These are phyloP conservation scores for Mortierella polycephala DNA, from an alignment of 371 early-diverging fungal genomes.

Conservation along the genomic window DNA sequence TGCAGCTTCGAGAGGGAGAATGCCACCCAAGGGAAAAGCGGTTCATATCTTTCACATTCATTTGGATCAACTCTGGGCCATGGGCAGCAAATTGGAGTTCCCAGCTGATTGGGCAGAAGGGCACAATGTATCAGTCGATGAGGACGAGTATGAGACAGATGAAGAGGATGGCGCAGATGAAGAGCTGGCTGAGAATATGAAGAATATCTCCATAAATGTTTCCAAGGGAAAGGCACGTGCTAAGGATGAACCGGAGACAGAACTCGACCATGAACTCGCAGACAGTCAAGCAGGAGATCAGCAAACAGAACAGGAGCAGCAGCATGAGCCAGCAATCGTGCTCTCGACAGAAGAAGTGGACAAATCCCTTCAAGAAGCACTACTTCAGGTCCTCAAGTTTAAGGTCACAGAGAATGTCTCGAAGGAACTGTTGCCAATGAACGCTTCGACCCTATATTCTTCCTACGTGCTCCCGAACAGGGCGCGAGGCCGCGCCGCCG, in stretches of 20 bases:
- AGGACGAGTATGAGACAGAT: conserved; percentile 19
- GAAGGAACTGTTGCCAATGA: conserved; percentile 65
- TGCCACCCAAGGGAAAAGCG: conserved; percentile 78
- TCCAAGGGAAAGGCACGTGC: conserved; percentile 15
- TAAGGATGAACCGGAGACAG: not conserved
- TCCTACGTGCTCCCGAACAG: conserved; percentile 71
- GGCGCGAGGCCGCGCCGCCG: conserved; percentile 61
- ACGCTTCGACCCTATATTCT: conserved; percentile 72
- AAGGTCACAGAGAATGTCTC: conserved; percentile 66
- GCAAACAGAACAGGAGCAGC: conserved; percentile 32
- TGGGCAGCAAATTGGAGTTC: conserved; percentile 68
- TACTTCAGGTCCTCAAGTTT: conserved; percentile 71
- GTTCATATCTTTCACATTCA: conserved; percentile 75
- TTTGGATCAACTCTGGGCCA: conserved; percentile 75
- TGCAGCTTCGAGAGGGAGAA: conserved; percentile 52
- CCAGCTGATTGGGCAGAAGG: conserved; percentile 57
- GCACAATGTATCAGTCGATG: conserved; percentile 6
- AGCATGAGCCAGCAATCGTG: conserved; percentile 6
- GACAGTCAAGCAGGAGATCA: not conserved
- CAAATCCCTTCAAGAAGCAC: conserved; percentile 63
- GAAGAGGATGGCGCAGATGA: conserved; percentile 38
- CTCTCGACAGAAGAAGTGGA: conserved; percentile 66
- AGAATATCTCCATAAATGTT: conserved; percentile 3
- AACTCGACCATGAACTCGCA: not conserved
- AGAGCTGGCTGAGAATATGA: conserved; percentile 14